Percentiles rank a stretch among this genome's conserved stretches.
Evolutionary conservation across 805 yeast species (phyloP).

Genomic region (Saturnispora diversa): DNA sequence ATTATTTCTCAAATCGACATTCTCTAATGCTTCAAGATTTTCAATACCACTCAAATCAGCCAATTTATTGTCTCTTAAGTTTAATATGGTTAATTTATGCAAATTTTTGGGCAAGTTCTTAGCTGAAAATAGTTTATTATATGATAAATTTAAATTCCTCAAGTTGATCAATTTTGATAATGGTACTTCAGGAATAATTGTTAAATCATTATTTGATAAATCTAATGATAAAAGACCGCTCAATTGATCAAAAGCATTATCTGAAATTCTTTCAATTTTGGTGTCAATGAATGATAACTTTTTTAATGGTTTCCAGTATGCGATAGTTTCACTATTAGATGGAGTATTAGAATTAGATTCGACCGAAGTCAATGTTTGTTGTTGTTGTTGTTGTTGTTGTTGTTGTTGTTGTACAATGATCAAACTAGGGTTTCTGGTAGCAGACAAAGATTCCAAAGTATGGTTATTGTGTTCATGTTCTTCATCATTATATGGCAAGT

Average conservation of each 20-base stretch:
- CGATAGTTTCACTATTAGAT: not conserved
- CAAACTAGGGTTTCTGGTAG: not conserved
- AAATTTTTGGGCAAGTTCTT: conserved; percentile 33
- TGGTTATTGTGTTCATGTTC: not conserved
- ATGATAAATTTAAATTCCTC: conserved; percentile 46
- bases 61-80: conserved; percentile 43
- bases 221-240: conserved; percentile 38
- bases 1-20: conserved; percentile 47
- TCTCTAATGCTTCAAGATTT: conserved; percentile 35
- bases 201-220: conserved; percentile 45
- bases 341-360: not conserved
- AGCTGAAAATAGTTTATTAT: conserved; percentile 34
- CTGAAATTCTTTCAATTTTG: conserved; percentile 28
- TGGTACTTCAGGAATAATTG: conserved; percentile 42
- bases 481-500: not conserved
- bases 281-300: conserved; percentile 37
- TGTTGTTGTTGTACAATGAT: not conserved
- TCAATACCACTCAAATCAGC: conserved; percentile 38
- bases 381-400: no score
- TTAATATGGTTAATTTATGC: conserved; percentile 38
- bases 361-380: no score
- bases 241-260: conserved; percentile 26
- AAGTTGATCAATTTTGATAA: conserved; percentile 40
- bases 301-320: conserved; percentile 32
- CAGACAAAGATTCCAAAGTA: not conserved